A percentile compares a stretch with the other conserved stretches of the same genome.
These are phyloP conservation scores for Ceratobasidium sp. DNA, from an alignment of 1,284 basidiomycete genomes.

Conservation along the genomic window DNA sequence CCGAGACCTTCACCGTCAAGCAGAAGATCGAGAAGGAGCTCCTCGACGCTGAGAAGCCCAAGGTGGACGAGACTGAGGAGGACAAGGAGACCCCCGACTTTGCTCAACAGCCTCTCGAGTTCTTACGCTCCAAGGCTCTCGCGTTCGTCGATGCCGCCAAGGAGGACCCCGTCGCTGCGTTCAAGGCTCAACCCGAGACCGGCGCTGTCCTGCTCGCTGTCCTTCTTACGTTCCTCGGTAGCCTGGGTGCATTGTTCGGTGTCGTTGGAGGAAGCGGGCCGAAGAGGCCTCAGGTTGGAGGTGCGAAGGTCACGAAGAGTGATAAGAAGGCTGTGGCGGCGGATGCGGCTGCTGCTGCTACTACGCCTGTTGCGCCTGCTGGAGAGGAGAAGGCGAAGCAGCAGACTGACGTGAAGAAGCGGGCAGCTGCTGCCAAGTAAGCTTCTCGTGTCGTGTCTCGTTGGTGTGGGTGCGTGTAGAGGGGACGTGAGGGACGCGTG, in stretches of 20 bases:
- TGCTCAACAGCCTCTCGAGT: slow-evolving; percentile 74
- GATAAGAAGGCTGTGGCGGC: slow-evolving; percentile 46
- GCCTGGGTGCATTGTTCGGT: slow-evolving; percentile 82
- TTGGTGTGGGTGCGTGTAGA: background rate
- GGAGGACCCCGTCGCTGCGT: slow-evolving; percentile 75
- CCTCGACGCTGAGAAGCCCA: slow-evolving; percentile 59
- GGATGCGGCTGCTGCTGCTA: slow-evolving; percentile 9
- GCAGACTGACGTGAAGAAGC: slow-evolving; percentile 50
- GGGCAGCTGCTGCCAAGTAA: slow-evolving; percentile 46
- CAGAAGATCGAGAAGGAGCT: slow-evolving; percentile 70
- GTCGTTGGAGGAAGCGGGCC: slow-evolving; percentile 69
- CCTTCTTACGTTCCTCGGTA: slow-evolving; percentile 81
- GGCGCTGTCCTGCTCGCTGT: slow-evolving; percentile 78
- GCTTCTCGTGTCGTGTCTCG: background rate
- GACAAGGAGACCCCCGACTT: slow-evolving; percentile 58
- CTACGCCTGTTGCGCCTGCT: slow-evolving; percentile 48
- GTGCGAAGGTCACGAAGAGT: slow-evolving; percentile 47
- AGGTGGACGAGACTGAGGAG: slow-evolving; percentile 54
- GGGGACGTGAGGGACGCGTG: background rate
- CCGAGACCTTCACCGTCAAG: slow-evolving; percentile 89
- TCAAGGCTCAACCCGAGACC: slow-evolving; percentile 86
- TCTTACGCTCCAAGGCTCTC: slow-evolving; percentile 79
- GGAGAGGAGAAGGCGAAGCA: slow-evolving; percentile 49
- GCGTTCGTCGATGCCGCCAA: slow-evolving; percentile 78
- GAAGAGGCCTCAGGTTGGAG: slow-evolving; percentile 69